Conservation (phyloP, 2,329 filamentous ascomycete species). For the Aspergillus sp. region DNA sequence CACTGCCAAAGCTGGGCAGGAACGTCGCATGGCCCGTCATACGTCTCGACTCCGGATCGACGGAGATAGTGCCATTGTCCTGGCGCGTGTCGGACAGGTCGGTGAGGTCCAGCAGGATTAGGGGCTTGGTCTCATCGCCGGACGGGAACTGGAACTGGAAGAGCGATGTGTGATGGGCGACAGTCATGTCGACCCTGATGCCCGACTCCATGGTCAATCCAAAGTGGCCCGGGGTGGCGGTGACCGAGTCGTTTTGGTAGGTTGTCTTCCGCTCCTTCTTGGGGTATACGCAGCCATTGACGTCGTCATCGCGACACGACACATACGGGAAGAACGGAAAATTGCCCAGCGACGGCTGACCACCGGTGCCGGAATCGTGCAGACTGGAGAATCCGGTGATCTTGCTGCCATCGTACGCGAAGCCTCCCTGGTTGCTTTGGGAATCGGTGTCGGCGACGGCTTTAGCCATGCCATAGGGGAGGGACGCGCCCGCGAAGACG, state of each 20-base stretch:
- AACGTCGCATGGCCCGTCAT: slow-evolving; percentile 63
- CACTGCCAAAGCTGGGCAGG: slow-evolving; percentile 62
- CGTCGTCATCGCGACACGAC: slow-evolving; percentile 57
- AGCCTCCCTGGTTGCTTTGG: slow-evolving; percentile 54
- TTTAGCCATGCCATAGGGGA: slow-evolving; percentile 56
- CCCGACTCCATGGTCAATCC: slow-evolving; percentile 57
- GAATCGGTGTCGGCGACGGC: slow-evolving; percentile 55
- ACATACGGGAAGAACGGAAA: slow-evolving; percentile 69
- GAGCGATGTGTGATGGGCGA: slow-evolving; percentile 60
- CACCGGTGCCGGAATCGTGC: slow-evolving; percentile 52
- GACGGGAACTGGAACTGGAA: slow-evolving; percentile 63
- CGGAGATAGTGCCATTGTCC: slow-evolving; percentile 58
- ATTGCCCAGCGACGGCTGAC: slow-evolving; percentile 64
- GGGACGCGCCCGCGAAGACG: slow-evolving; percentile 55
- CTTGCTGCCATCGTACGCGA: slow-evolving; percentile 50
- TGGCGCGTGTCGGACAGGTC: slow-evolving; percentile 61
- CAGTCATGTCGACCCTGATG: slow-evolving; percentile 64
- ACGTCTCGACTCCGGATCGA: slow-evolving; percentile 56
- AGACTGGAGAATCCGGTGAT: slow-evolving; percentile 52
- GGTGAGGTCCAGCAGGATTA: slow-evolving; percentile 63
- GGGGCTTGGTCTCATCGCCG: slow-evolving; percentile 42
- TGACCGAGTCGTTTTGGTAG: slow-evolving; percentile 52
- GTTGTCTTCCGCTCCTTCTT: slow-evolving; percentile 49
- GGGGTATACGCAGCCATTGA: slow-evolving; percentile 62
- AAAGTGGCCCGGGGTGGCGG: slow-evolving; percentile 65